Percentiles rank a stretch among this genome's conserved stretches.
These are phyloP conservation scores for Stemphylium beticola DNA, from an alignment of 2,329 filamentous ascomycete species.

Conservation along the genomic window DNA sequence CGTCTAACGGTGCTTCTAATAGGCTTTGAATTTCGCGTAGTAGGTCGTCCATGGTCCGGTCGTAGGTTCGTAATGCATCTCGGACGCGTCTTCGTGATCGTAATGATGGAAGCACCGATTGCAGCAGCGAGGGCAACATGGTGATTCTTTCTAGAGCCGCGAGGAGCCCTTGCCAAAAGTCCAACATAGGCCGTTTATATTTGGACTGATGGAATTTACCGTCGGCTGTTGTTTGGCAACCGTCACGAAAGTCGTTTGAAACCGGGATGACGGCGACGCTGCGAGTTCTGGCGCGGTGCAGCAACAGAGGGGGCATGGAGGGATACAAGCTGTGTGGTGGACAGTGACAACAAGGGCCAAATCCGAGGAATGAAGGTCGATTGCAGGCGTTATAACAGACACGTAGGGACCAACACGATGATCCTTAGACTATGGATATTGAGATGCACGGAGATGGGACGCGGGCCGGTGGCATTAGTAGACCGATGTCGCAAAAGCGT, in stretches of 20 bases:
- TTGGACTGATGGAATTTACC: slow-evolving; percentile 28
- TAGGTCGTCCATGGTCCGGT: slow-evolving; percentile 58
- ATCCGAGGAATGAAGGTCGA: slow-evolving; percentile 28
- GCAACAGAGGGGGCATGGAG: slow-evolving; percentile 40
- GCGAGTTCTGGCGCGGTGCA: slow-evolving; percentile 47
- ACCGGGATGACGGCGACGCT: slow-evolving; percentile 37
- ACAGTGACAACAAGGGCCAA: slow-evolving; percentile 37
- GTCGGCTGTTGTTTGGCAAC: slow-evolving; percentile 20
- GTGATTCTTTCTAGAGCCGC: slow-evolving; percentile 47
- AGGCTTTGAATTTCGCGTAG: slow-evolving; percentile 51
- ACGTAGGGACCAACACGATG: slow-evolving; percentile 18
- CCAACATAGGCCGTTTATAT: slow-evolving; percentile 47
- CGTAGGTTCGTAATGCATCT: slow-evolving; percentile 49
- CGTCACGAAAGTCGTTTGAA: slow-evolving; percentile 33
- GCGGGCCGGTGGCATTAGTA: slow-evolving; percentile 43
- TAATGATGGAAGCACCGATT: slow-evolving; percentile 46
- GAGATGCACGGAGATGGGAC: slow-evolving; percentile 42
- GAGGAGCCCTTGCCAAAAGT: slow-evolving; percentile 49
- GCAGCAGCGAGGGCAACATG: slow-evolving; percentile 50
- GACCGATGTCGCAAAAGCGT: slow-evolving; percentile 48
- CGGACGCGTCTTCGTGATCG: slow-evolving; percentile 42
- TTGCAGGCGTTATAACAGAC: slow-evolving; percentile 37
- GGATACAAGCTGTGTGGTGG: slow-evolving; percentile 27
- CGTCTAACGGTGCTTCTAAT: slow-evolving; percentile 53
- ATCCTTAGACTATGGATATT: slow-evolving; percentile 25